Evolutionary conservation across 768 basidiomycete genomes (phyloP).

Genomic region (Pleurotus djamor): DNA sequence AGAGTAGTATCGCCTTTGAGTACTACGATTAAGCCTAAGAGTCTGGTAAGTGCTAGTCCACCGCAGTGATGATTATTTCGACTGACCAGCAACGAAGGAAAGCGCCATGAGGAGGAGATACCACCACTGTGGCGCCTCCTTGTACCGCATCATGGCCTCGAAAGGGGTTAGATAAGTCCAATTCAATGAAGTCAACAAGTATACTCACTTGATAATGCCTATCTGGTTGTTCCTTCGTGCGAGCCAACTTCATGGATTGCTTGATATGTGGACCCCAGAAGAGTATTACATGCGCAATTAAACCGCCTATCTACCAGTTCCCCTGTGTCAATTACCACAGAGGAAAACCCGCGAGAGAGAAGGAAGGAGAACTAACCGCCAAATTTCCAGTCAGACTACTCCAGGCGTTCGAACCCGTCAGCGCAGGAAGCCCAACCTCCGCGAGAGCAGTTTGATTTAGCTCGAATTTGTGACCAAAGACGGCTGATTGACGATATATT

Average conservation of each 20-base stretch:
- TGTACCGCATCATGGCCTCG: conserved; percentile 55
- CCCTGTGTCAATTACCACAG: background rate
- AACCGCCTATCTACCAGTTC: conserved; percentile 50
- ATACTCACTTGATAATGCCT: conserved; percentile 47
- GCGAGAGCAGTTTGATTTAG: conserved; percentile 38
- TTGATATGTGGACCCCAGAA: conserved; percentile 56
- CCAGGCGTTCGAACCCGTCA: conserved; percentile 37
- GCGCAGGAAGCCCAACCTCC: conserved; percentile 24
- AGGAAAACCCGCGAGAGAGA: background rate
- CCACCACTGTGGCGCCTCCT: conserved; percentile 63
- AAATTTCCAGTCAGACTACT: conserved; percentile 33
- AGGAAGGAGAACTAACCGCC: conserved; percentile 26
- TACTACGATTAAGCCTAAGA: conserved; percentile 50
- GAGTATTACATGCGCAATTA: conserved; percentile 52
- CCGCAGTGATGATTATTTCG: background rate
- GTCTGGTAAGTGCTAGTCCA: background rate
- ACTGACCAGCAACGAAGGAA: conserved; percentile 55
- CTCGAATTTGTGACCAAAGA: conserved; percentile 32
- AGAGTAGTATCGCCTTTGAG: conserved; percentile 58
- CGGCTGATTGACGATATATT: conserved; percentile 30
- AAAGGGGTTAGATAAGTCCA: background rate
- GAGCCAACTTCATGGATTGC: conserved; percentile 47
- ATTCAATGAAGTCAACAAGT: background rate
- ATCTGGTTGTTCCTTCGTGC: conserved; percentile 45
- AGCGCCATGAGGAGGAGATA: conserved; percentile 44